A percentile compares a stretch with the other conserved stretches of the same genome.
These are phyloP conservation scores for Plasmodium fragile DNA, from an alignment of 169 alveolate genomes.

Conservation along the genomic window DNA sequence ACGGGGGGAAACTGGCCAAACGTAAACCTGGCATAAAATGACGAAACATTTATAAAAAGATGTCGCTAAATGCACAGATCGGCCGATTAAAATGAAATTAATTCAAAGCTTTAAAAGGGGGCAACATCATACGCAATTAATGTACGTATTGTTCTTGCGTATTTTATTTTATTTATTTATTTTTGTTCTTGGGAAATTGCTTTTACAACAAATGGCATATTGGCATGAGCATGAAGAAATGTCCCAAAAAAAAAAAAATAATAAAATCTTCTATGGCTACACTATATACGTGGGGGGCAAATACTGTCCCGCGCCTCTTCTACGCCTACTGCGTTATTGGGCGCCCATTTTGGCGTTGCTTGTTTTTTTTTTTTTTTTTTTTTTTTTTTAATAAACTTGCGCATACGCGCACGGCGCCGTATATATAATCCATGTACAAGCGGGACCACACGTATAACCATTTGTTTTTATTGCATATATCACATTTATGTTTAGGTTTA, in stretches of 20 bases:
- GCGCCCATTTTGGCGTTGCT: background rate
- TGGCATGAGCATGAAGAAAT: background rate
- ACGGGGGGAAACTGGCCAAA: background rate
- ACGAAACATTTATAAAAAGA: background rate
- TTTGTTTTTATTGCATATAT: background rate
- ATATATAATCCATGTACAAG: background rate
- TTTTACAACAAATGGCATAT: background rate
- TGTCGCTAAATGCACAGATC: background rate
- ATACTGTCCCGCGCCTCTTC: background rate
- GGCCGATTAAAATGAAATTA: background rate
- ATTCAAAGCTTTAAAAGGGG: background rate
- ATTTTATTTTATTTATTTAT: background rate
- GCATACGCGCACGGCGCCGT: background rate
- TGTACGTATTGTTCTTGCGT: background rate
- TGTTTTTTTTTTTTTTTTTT: background rate
- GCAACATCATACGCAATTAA: background rate
- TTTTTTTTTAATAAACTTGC: background rate
- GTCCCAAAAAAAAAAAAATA: background rate
- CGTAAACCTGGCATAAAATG: background rate
- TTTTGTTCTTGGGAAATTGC: background rate
- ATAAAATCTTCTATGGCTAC: background rate
- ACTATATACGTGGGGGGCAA: background rate
- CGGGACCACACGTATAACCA: background rate
- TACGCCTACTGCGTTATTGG: background rate
- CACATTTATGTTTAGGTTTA: background rate